phyloP scores from a whole-genome alignment of 306 rosid genomes.

The Rosa persica region DNA sequence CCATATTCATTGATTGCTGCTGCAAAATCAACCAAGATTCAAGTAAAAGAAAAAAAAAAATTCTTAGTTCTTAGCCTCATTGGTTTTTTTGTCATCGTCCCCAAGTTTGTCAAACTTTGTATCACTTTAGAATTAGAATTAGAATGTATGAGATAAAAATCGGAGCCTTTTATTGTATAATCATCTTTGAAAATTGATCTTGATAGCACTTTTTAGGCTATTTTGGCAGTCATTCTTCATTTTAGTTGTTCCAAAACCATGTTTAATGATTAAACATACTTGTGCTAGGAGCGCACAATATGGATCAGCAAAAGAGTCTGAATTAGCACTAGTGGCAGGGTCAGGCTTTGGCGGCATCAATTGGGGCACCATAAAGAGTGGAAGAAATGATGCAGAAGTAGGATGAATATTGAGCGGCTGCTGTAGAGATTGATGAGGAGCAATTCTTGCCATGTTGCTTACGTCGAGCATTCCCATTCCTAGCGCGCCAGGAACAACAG shows the following conservation, averaged over 20 bases:
- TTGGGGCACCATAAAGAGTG: conserved; percentile 35
- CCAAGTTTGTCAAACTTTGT: background rate
- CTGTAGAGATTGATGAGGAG: conserved; percentile 28
- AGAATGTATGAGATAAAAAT: no score
- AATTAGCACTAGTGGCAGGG: conserved; percentile 14
- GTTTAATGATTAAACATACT: conserved; percentile 30
- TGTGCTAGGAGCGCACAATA: conserved; percentile 36
- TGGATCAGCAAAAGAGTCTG: conserved; percentile 37
- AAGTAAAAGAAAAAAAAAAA: background rate
- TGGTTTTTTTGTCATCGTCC: no score
- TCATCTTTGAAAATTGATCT: no score
- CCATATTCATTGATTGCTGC: conserved; percentile 52
- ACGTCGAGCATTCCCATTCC: conserved; percentile 45
- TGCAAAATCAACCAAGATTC: conserved; percentile 1
- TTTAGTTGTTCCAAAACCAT: background rate
- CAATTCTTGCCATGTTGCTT: conserved; percentile 20
- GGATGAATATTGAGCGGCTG: conserved; percentile 22
- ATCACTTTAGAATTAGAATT: background rate
- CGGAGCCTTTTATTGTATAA: no score
- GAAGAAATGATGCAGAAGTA: conserved; percentile 10
- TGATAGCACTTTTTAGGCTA: no score
- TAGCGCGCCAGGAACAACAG: conserved; percentile 6
- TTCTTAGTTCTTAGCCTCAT: background rate
- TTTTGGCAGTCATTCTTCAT: background rate
- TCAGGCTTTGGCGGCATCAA: conserved; percentile 35